Evolutionary conservation across 2,329 filamentous ascomycete genomes (phyloP), one percentile per base, ranked within the genome.

Genomic region (Sarocladium oryzae): DNA sequence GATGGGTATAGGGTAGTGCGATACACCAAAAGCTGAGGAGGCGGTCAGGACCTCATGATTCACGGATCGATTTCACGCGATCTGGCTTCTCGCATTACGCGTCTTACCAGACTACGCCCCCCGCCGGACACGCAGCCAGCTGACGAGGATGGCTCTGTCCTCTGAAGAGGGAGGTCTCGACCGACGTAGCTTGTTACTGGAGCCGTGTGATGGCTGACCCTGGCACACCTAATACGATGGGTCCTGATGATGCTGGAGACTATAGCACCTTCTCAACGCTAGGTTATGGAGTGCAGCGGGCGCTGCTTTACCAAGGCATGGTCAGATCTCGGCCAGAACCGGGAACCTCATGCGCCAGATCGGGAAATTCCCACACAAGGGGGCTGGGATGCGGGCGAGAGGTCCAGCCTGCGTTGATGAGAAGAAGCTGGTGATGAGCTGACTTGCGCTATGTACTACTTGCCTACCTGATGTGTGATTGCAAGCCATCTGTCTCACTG

Each of bases 291-390:
- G n/a, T n/a, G n/a, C n/a, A n/a, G n/a, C n/a, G n/a, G n/a, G n/a
- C n/a, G n/a, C n/a, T n/a, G n/a, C n/a, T n/a, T n/a, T n/a, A n/a
- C n/a, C n/a, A n/a, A n/a, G 11, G 40, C 40, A 43, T 16, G 21
- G 16, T 8, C 26, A 43, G 40, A 43, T 43, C 40, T 43, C 40
- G 40, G 40, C 40, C 40, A 43, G 40, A 28, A 43, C 40, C 40
- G 40, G 40, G 23, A 15, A 10, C 8, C 11, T 7, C 8, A 9
- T 8, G 15, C 10, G 5, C 40, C 40, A 43, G 23, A 43, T 43
- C 21, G 21, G 20, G 40, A 26, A 13, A 15, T n/a, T n/a, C n/a
- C n/a, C n/a, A n/a, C n/a, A n/a, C n/a, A n/a, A n/a, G n/a, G n/a
- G n/a, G n/a, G n/a, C n/a, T n/a, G n/a, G n/a, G n/a, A n/a, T n/a